Evolutionary conservation across 768 basidiomycete genomes (phyloP), one percentile per base, ranked within the genome.

Genomic region (Mycena leptocephala): DNA sequence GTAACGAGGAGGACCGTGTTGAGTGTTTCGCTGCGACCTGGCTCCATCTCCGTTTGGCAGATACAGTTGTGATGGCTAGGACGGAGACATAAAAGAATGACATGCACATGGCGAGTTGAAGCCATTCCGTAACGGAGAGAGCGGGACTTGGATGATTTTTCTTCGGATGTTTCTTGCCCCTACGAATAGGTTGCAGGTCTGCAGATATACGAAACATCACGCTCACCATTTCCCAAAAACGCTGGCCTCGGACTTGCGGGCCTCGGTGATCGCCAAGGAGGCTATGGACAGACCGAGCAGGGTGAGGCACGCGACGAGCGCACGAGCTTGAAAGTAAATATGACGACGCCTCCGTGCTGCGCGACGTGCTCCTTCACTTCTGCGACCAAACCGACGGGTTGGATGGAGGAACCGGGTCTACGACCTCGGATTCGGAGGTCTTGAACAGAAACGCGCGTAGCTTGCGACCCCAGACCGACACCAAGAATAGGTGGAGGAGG

Each of bases 241-340:
- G 35, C 72, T 69, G 24, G 65, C 39, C 28, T 59, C 63, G 30
- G 56, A 43, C 53, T 78, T 78, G 41, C 66, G 58, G 30, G 46
- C 84, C 81, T 61, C 87, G 81, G 43, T 86, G 82, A 22, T 84
- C 65, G 28, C 87, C 75, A 46, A 90, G 79, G 88, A 85, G 2
- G 87, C 87, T 63, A 90, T 82, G 10, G 90, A 90, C 20, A 93
- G 80, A 6, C 83, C 88, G 28, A 93, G 84, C n/a, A 93, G 85
- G 3, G 84, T 82, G 32, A 89, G 81, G 62, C 88, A 87, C 33
- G 87, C 86, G 3, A 89, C 67, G 6, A 92, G 82, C 93, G 86
- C 2, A 85, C 77, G 37, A 91, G 65, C 76, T 89, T 90, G 82
- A 88, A 88, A 18, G 80, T 79, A 81, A 91, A 92, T 30, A 91